A percentile compares a stretch with the other conserved stretches of the same genome.
These are phyloP conservation scores for Xylaria curta DNA, from an alignment of 495 filamentous ascomycete species.

Conservation along the genomic window DNA sequence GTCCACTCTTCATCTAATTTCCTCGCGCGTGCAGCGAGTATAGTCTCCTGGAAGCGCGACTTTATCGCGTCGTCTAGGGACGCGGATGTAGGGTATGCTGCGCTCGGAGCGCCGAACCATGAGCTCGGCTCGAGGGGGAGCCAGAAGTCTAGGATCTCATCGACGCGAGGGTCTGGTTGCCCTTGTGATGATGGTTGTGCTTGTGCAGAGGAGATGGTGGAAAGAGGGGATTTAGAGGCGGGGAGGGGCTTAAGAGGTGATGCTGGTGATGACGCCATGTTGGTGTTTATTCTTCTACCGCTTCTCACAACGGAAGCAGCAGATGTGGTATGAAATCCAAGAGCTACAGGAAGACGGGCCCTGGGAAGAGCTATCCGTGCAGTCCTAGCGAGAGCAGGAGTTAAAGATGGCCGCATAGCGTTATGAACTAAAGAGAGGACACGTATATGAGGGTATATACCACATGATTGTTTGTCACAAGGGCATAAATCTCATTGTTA, in stretches of 20 bases:
- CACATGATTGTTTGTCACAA: background rate
- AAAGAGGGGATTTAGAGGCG: background rate
- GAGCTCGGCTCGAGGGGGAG: background rate
- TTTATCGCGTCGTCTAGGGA: background rate
- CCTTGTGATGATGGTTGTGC: background rate
- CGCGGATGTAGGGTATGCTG: background rate
- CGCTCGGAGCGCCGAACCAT: background rate
- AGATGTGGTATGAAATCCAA: background rate
- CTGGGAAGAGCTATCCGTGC: background rate
- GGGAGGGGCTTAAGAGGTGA: background rate
- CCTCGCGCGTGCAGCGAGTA: background rate
- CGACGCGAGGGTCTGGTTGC: background rate
- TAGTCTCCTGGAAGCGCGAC: background rate
- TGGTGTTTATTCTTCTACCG: background rate
- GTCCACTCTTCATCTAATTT: background rate
- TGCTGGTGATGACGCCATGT: background rate
- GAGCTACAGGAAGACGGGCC: background rate
- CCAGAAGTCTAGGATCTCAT: background rate
- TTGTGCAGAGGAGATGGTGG: background rate
- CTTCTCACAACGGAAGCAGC: background rate
- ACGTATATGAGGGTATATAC: background rate
- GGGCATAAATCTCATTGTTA: background rate
- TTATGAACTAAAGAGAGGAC: background rate
- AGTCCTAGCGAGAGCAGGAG: background rate
- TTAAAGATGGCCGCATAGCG: background rate